Evolutionary conservation across 2,329 filamentous ascomycete species (phyloP).

Genomic region (Curvularia eragrostidis): DNA sequence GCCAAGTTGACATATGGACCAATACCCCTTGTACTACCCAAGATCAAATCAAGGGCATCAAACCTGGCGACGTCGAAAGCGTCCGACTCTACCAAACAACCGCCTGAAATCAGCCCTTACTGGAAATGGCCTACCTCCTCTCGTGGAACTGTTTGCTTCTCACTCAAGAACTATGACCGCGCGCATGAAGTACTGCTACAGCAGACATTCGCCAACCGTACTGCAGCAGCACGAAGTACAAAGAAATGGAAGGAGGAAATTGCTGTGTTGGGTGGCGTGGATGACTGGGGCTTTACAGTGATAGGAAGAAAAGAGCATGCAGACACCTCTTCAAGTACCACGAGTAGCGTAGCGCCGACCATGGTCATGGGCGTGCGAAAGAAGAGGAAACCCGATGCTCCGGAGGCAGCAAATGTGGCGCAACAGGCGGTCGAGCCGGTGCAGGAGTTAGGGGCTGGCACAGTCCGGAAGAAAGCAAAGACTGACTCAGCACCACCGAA

Average conservation of each 20-base stretch:
- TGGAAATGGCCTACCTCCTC: constrained; percentile 70
- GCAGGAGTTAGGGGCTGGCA: constrained; percentile 27
- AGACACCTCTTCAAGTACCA: background rate
- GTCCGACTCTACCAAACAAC: constrained; percentile 47
- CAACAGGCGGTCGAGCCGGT: constrained; percentile 14
- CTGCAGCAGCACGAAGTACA: constrained; percentile 69
- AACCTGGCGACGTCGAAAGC: constrained; percentile 54
- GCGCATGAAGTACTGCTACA: constrained; percentile 73
- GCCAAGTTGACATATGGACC: constrained; percentile 56
- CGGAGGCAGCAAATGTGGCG: constrained; percentile 9
- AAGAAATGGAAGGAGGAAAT: constrained; percentile 74
- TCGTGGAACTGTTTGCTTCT: constrained; percentile 68
- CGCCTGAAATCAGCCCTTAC: constrained; percentile 63
- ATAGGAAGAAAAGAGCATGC: constrained; percentile 33
- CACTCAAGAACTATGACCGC: constrained; percentile 70
- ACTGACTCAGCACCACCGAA: constrained; percentile 23
- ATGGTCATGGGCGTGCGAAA: constrained; percentile 43
- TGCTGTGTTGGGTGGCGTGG: constrained; percentile 50
- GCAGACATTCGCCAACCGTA: constrained; percentile 73
- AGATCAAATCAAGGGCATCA: constrained; percentile 63
- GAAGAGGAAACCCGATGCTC: constrained; percentile 43
- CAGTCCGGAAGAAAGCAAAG: constrained; percentile 46
- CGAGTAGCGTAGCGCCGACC: constrained; percentile 24
- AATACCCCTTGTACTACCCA: constrained; percentile 69
- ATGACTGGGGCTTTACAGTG: constrained; percentile 40